These are phyloP conservation scores for Medicago arabica DNA, from an alignment of 306 rosid species.

Conservation along the genomic window DNA sequence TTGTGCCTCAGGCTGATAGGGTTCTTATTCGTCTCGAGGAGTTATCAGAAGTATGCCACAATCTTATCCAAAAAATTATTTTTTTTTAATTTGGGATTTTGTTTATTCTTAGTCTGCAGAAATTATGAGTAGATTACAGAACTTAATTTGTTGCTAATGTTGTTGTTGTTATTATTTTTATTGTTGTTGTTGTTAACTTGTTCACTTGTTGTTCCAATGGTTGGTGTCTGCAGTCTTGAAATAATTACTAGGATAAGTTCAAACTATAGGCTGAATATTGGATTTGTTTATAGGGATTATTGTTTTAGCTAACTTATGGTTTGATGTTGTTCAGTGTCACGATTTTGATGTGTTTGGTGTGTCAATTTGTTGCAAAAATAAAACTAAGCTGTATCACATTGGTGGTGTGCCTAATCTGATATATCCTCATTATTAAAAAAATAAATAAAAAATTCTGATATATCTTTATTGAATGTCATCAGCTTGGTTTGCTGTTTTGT, in stretches of 20 bases:
- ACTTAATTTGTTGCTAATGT: neutral
- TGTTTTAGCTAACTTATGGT: slow-evolving; percentile 1
- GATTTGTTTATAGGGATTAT: neutral
- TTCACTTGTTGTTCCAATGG: neutral
- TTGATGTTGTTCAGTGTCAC: neutral
- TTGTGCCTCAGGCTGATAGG: slow-evolving; percentile 92
- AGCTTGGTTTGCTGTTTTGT: slow-evolving; percentile 25
- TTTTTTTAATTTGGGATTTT: slow-evolving; percentile 7
- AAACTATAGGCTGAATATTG: slow-evolving; percentile 12
- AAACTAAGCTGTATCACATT: slow-evolving; percentile 12
- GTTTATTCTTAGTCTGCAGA: slow-evolving; percentile 9
- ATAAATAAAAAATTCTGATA: too few species aligned
- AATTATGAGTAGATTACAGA: neutral
- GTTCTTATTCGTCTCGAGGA: slow-evolving; percentile 88
- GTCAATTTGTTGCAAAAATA: neutral
- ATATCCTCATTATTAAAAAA: too few species aligned
- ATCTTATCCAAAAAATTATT: neutral
- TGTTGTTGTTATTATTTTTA: neutral
- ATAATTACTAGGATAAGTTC: neutral
- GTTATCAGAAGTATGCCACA: slow-evolving; percentile 59
- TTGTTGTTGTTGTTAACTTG: neutral
- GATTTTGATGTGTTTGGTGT: neutral
- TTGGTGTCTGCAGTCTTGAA: slow-evolving; percentile 1
- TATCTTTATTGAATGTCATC: slow-evolving; percentile 9
- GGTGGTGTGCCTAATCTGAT: neutral